These are phyloP conservation scores for Sarcocystis neurona DNA, from an alignment of 169 alveolate genomes.

Conservation along the genomic window DNA sequence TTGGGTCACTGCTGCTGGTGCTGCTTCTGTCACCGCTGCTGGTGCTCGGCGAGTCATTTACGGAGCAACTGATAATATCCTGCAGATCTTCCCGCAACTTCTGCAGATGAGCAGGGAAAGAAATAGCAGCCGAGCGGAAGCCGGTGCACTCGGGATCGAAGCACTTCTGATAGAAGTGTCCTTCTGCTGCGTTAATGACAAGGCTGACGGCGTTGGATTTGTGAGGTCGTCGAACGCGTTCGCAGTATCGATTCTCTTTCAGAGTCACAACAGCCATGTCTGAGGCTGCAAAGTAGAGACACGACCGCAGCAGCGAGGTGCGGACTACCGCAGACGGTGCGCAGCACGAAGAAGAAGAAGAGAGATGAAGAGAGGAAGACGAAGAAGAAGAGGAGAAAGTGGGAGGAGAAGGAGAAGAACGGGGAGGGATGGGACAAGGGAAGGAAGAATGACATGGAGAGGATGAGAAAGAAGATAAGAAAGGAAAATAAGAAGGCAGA, in stretches of 20 bases:
- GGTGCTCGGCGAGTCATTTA: not conserved
- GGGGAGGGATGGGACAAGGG: too few species aligned
- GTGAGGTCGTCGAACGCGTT: slow-evolving; percentile 58
- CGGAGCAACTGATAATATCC: not conserved
- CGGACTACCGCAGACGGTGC: too few species aligned
- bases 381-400: too few species aligned
- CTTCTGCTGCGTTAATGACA: slow-evolving; percentile 22
- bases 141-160: slow-evolving; percentile 66
- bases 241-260: slow-evolving; percentile 8
- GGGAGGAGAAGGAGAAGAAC: too few species aligned
- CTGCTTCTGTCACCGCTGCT: not conserved
- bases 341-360: too few species aligned
- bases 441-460: too few species aligned
- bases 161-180: slow-evolving; percentile 67
- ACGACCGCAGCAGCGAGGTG: too few species aligned
- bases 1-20: not conserved
- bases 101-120: slow-evolving; percentile 41
- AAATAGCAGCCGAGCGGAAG: slow-evolving; percentile 42
- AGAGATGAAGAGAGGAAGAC: too few species aligned
- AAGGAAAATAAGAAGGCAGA: too few species aligned
- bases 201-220: slow-evolving; percentile 63
- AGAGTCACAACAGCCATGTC: not conserved
- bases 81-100: not conserved
- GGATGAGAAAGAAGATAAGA: too few species aligned
- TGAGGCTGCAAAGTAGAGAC: not conserved